phyloP scores from a whole-genome alignment of 495 filamentous ascomycete species.

The Penicillium coprophilum region DNA sequence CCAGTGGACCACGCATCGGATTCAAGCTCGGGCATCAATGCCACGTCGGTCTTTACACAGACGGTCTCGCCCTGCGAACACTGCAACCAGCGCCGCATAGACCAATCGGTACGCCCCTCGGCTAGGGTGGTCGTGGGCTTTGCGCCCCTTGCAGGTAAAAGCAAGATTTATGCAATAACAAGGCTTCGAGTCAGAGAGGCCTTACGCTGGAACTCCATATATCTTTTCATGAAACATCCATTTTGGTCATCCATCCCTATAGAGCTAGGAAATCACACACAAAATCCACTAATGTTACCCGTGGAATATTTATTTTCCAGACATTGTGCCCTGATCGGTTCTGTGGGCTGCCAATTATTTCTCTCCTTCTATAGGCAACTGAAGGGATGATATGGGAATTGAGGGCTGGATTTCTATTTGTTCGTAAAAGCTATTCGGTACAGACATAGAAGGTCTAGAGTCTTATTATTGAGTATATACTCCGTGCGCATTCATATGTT shows the following conservation, averaged over 20 bases:
- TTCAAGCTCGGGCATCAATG: not conserved
- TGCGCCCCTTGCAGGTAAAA: not conserved
- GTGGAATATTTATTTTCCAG: not conserved
- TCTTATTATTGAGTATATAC: not conserved
- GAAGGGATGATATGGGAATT: not conserved
- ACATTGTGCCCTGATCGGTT: not conserved
- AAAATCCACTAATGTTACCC: not conserved
- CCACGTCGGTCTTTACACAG: not conserved
- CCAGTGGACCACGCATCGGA: not conserved
- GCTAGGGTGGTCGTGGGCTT: not conserved
- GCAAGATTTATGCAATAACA: not conserved
- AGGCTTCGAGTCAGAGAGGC: not conserved
- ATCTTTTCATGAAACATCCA: not conserved
- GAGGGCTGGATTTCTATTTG: not conserved
- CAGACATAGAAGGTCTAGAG: not conserved
- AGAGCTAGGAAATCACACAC: not conserved
- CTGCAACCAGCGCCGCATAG: not conserved
- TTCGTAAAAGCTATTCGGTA: not conserved
- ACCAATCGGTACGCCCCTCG: not conserved
- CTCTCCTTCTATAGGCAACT: too few species aligned
- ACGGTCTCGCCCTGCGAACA: not conserved
- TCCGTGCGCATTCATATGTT: too few species aligned
- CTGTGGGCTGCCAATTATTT: too few species aligned
- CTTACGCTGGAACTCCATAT: not conserved
- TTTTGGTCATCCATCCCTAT: not conserved